Percentiles rank a stretch among this genome's conserved stretches.
phyloP scores from a whole-genome alignment of 73 alveolate genomes.

The Halteria grandinella region DNA sequence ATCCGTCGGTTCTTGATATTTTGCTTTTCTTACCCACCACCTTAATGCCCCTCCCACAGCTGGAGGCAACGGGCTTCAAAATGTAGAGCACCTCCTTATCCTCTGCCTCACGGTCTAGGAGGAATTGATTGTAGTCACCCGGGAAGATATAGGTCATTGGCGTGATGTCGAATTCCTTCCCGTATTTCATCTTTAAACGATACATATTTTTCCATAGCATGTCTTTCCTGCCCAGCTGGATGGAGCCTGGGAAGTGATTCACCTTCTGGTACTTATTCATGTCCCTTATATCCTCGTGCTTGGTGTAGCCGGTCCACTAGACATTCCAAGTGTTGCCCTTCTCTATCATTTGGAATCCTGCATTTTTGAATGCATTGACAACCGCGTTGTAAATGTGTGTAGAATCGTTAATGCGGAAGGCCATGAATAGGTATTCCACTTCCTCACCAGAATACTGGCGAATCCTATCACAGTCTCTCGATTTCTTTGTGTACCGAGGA shows the following conservation, averaged over 20 bases:
- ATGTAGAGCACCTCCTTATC: slow-evolving; percentile 85
- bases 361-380: slow-evolving; percentile 52
- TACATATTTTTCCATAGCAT: slow-evolving; percentile 78
- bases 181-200: slow-evolving; percentile 60
- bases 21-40: slow-evolving; percentile 79
- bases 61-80: slow-evolving; percentile 92
- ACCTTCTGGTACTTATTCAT: slow-evolving; percentile 73
- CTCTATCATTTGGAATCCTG: slow-evolving; percentile 51
- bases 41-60: slow-evolving; percentile 97
- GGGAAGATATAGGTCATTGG: slow-evolving; percentile 91
- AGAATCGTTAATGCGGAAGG: slow-evolving; percentile 50
- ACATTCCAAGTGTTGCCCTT: slow-evolving; percentile 67
- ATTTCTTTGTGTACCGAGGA: too few relatives aligned
- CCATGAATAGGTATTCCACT: slow-evolving; percentile 39
- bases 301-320: slow-evolving; percentile 71
- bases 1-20: slow-evolving; percentile 63
- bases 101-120: slow-evolving; percentile 70
- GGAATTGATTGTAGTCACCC: slow-evolving; percentile 87
- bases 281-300: slow-evolving; percentile 71
- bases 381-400: slow-evolving; percentile 71
- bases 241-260: slow-evolving; percentile 88
- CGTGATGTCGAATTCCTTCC: slow-evolving; percentile 81
- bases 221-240: slow-evolving; percentile 83
- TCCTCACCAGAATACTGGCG: slow-evolving; percentile 10
- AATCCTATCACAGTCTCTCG: slow-evolving; percentile 27